These are phyloP conservation scores for Sporothrix luriei DNA, from an alignment of 2,329 filamentous ascomycete genomes.

Conservation along the genomic window DNA sequence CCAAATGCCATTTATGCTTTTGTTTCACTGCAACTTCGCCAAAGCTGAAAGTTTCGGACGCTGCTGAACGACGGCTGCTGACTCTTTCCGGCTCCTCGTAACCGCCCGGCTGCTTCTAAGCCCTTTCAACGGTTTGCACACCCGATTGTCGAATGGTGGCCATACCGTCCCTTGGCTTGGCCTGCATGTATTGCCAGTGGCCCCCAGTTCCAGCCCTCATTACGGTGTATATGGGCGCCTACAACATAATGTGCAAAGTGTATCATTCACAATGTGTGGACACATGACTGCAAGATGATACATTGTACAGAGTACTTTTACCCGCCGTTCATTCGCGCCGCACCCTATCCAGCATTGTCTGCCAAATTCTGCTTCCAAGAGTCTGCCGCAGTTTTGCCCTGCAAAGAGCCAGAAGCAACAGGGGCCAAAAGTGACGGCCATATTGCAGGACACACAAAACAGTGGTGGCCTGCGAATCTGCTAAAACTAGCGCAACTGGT, in stretches of 20 bases:
- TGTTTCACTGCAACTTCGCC: not conserved
- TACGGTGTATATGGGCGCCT: not conserved
- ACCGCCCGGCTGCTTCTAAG: not conserved
- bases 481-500: constrained; percentile 19
- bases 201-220: constrained; percentile 1
- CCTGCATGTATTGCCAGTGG: not conserved
- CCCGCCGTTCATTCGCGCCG: not conserved
- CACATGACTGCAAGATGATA: not conserved
- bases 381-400: not conserved
- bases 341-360: not conserved
- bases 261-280: not conserved
- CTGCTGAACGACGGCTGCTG: not conserved
- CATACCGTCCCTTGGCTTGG: not conserved
- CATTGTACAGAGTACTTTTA: not conserved
- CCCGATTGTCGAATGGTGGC: not conserved
- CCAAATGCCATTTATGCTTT: not conserved
- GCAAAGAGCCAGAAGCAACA: constrained; percentile 14
- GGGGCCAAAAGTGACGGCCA: not conserved
- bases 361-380: not conserved
- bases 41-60: not conserved
- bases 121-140: not conserved
- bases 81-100: constrained; percentile 19
- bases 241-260: not conserved
- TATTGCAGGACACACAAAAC: constrained; percentile 5
- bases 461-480: constrained; percentile 11